Evolutionary conservation across 108 stramenopile species (phyloP), one percentile per base, ranked within the genome.

Genomic region (Cyclotella choctawhatcheeana): DNA sequence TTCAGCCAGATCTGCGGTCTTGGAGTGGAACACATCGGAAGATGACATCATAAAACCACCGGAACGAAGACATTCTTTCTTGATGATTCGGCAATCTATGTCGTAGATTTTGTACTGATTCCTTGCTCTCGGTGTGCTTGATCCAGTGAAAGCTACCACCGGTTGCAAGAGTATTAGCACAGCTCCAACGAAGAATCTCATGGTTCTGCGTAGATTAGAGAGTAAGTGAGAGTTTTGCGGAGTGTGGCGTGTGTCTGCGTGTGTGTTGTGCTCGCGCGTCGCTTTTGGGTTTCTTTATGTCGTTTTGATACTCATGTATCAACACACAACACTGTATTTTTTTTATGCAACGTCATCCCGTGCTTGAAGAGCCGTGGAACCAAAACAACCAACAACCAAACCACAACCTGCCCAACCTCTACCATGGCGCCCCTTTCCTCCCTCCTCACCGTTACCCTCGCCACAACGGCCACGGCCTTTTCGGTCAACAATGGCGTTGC

Each of bases 381-480:
- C 58, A 44, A 37, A 18, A 24, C 22, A 5, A 24, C 24, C 24
- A 27, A 14, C 30, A 0, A 44, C 25, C 24, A 17, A 22, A 58
- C 22, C 25, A 34, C 40, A 10, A 20, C 14, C 7, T 52, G 21
- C 50, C 71, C 44, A 60, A 52, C 33, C 25, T 40, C 34, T 14
- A 79, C 59, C 58, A 79, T 79, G 77, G 77, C 77, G 40, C 77
- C 77, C 10, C 59, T 79, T 25, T 71, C 77, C 35, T 52, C 77
- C 59, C 70, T 79, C 59, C 58, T 79, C 60, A 67, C 70, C 26
- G 40, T 64, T n/a, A 64, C 78, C 73, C 64, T 69, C 58, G 78
- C 69, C 69, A 65, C 69, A 32, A 30, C 72, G 32, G 67, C 82
- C 34, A 27, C 66, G 40, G 77, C 82, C 67, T 79, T 83, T 55